A percentile compares a stretch with the other conserved stretches of the same genome.
Evolutionary conservation across 140 eudicot species (phyloP).

Genomic region (Oenanthe javanica): DNA sequence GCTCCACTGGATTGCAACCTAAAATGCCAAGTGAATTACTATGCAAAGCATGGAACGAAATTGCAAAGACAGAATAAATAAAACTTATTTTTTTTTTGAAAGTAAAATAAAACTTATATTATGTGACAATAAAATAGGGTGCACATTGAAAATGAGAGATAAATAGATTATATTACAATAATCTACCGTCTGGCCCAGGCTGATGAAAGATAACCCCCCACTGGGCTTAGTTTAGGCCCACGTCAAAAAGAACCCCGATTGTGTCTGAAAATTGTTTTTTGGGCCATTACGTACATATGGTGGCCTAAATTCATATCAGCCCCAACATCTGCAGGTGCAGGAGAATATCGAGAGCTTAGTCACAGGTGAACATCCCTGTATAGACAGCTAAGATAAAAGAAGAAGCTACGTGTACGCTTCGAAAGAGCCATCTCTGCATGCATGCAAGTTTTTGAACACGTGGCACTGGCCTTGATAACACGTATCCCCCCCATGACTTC

Average conservation of each 20-base stretch:
- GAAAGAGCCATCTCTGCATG: background rate
- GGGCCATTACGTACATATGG: background rate
- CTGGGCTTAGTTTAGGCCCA: background rate
- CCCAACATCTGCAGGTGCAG: background rate
- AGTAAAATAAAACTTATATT: too few relatives aligned
- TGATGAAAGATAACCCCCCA: too few relatives aligned
- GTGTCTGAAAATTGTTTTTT: background rate
- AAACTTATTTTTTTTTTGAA: too few relatives aligned
- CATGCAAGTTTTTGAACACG: background rate
- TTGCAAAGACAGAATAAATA: too few relatives aligned
- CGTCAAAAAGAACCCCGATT: background rate
- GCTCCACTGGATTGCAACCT: too few relatives aligned
- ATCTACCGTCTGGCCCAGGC: background rate
- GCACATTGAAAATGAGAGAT: too few relatives aligned
- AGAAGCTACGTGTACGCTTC: background rate
- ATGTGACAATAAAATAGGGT: too few relatives aligned
- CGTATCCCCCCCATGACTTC: background rate
- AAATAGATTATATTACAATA: too few relatives aligned
- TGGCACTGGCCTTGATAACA: background rate
- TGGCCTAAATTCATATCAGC: background rate
- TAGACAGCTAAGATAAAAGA: background rate
- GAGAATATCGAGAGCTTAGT: background rate
- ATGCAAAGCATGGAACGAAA: too few relatives aligned
- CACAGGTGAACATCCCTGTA: background rate
- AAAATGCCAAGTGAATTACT: too few relatives aligned